A percentile compares a stretch with the other conserved stretches of the same genome.
phyloP scores from a whole-genome alignment of 2,329 filamentous ascomycete genomes.

The Fusarium fracticaudum region DNA sequence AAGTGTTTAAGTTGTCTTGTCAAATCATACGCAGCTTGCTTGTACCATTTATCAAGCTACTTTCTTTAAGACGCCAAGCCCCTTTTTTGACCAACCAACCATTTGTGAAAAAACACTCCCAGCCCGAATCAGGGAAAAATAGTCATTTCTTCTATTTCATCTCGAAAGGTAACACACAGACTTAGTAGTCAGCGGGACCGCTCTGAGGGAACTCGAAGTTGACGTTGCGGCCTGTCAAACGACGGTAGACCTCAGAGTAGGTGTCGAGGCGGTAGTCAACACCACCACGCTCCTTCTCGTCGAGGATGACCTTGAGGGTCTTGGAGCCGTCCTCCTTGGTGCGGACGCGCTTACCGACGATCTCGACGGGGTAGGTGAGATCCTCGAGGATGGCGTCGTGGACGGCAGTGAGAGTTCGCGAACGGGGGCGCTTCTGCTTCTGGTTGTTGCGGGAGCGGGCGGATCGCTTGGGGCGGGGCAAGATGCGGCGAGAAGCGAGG shows the following conservation, averaged over 20 bases:
- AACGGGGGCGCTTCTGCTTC: constrained; percentile 98
- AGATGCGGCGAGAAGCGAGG: constrained; percentile 97
- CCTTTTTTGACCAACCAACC: constrained; percentile 53
- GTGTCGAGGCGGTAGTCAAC: constrained; percentile 99
- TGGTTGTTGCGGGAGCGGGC: constrained; percentile 95
- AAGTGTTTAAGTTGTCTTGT: constrained; percentile 47
- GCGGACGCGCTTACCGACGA: constrained; percentile 97
- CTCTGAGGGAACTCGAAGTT: constrained; percentile 98
- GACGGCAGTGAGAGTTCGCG: constrained; percentile 96
- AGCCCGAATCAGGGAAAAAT: constrained; percentile 33
- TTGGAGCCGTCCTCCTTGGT: constrained; percentile 99
- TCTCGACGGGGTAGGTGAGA: constrained; percentile 99
- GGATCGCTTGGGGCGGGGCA: constrained; percentile 98
- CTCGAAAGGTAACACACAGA: constrained; percentile 32
- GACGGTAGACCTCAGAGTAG: constrained; percentile 99
- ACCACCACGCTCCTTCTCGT: constrained; percentile 99
- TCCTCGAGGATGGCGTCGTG: constrained; percentile 98
- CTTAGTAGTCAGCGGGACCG: constrained; percentile 82
- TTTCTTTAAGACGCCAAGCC: constrained; percentile 61
- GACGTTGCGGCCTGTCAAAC: constrained; percentile 94
- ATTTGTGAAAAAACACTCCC: constrained; percentile 50
- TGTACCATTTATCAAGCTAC: constrained; percentile 61
- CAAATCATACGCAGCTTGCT: constrained; percentile 57
- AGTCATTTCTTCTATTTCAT: constrained; percentile 28
- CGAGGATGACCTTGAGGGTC: constrained; percentile 97